phyloP scores from a whole-genome alignment of 2,329 filamentous ascomycete species.

The Leptosphaerulina australis region DNA sequence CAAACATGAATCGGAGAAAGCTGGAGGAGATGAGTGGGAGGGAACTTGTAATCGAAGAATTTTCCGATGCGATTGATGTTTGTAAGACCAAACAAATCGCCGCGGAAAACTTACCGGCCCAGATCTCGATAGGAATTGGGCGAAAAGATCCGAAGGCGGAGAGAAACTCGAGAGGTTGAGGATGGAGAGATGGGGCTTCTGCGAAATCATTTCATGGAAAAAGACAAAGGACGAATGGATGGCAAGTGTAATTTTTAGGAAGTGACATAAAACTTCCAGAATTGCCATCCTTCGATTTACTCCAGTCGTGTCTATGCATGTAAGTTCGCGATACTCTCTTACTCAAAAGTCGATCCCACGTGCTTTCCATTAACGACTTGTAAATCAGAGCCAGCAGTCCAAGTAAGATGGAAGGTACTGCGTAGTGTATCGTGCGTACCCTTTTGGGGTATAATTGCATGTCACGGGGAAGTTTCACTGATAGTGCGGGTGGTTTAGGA shows the following conservation, averaged over 20 bases:
- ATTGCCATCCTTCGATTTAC: not conserved
- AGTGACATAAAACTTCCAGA: not conserved
- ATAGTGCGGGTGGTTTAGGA: not conserved
- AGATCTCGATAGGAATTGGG: conserved; percentile 1
- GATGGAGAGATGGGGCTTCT: conserved; percentile 29
- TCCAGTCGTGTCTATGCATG: too few species aligned
- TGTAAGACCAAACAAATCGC: conserved; percentile 31
- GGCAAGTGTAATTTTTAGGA: conserved; percentile 17
- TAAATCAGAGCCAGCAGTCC: not conserved
- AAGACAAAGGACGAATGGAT: conserved; percentile 25
- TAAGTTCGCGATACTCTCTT: too few species aligned
- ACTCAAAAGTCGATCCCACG: too few species aligned
- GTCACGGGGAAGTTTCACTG: conserved; percentile 1
- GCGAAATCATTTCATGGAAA: conserved; percentile 17
- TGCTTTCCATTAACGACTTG: not conserved
- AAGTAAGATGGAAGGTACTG: not conserved
- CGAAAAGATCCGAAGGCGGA: not conserved
- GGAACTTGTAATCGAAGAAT: conserved; percentile 24
- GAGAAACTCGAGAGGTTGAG: conserved; percentile 8
- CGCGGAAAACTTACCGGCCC: conserved; percentile 17
- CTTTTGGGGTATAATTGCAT: not conserved
- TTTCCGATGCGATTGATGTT: conserved; percentile 13
- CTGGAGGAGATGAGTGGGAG: conserved; percentile 16
- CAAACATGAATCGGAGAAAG: conserved; percentile 6
- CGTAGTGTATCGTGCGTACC: not conserved